These are phyloP conservation scores for Cucumis variabilis DNA, from an alignment of 331 rosid species.

Conservation along the genomic window DNA sequence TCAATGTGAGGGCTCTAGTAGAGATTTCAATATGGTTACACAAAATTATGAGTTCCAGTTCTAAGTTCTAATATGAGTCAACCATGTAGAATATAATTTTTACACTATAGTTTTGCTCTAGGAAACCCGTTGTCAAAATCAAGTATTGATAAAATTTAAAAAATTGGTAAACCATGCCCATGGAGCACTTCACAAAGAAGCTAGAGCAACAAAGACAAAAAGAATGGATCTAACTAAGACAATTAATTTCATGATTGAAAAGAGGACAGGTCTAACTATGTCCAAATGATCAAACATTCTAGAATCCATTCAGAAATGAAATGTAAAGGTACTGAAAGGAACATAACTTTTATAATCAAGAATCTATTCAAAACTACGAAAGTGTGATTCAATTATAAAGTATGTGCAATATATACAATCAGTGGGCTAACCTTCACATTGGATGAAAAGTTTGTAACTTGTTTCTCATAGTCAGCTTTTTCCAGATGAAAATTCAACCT, in stretches of 20 bases:
- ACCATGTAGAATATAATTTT: not conserved
- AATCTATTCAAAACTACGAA: not conserved
- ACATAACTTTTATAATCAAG: not conserved
- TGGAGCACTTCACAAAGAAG: not conserved
- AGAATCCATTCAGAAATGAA: not conserved
- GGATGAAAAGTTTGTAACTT: conserved; percentile 94
- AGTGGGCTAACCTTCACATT: conserved; percentile 77
- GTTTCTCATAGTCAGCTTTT: conserved; percentile 93
- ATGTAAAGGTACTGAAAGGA: not conserved
- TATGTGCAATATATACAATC: conserved; percentile 4
- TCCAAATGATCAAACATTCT: not conserved
- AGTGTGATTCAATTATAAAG: not conserved
- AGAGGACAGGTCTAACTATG: not conserved
- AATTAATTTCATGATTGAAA: not conserved
- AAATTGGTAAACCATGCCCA: conserved; percentile 1
- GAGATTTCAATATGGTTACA: not conserved
- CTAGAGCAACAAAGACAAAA: not conserved
- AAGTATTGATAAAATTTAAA: not conserved
- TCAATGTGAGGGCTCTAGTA: not conserved
- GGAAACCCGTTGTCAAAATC: not conserved
- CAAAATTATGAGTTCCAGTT: not conserved
- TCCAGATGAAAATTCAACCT: conserved; percentile 99
- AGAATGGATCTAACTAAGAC: not conserved
- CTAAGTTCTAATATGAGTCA: not conserved
- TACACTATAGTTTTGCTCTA: not conserved